Conservation (phyloP, 805 yeast species). For the Saturnispora bothae region DNA sequence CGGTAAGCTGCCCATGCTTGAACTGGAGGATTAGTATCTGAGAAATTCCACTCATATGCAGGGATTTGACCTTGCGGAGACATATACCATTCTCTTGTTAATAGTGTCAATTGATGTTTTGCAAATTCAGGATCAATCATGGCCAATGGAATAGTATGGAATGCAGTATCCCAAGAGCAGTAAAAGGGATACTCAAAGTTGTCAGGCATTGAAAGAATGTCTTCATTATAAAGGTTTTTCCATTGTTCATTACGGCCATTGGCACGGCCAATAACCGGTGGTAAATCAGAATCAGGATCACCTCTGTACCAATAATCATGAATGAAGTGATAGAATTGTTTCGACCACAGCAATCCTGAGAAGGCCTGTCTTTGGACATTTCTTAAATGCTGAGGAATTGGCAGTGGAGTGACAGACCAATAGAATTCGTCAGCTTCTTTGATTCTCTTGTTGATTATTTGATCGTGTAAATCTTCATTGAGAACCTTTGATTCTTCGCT, state of each 20-base stretch:
- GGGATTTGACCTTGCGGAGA: slow-evolving; percentile 98
- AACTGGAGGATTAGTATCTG: slow-evolving; percentile 95
- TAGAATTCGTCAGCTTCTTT: slow-evolving; percentile 90
- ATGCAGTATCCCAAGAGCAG: slow-evolving; percentile 96
- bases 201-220: slow-evolving; percentile 81
- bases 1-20: slow-evolving; percentile 94
- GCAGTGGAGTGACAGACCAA: slow-evolving; percentile 80
- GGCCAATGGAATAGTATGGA: slow-evolving; percentile 87
- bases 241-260: slow-evolving; percentile 83
- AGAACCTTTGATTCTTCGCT: slow-evolving; percentile 31
- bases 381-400: slow-evolving; percentile 68
- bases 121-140: slow-evolving; percentile 92
- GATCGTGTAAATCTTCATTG: slow-evolving; percentile 69
- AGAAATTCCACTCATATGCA: slow-evolving; percentile 92
- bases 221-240: slow-evolving; percentile 83
- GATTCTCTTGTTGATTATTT: slow-evolving; percentile 55
- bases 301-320: slow-evolving; percentile 83
- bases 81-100: slow-evolving; percentile 94
- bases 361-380: slow-evolving; percentile 87
- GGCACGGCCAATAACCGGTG: slow-evolving; percentile 75
- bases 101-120: slow-evolving; percentile 72
- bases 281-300: slow-evolving; percentile 62
- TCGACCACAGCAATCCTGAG: slow-evolving; percentile 89
- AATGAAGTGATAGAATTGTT: slow-evolving; percentile 80
- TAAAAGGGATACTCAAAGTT: slow-evolving; percentile 95